phyloP scores from a whole-genome alignment of 2,329 filamentous ascomycete genomes.

The Cytospora mali region DNA sequence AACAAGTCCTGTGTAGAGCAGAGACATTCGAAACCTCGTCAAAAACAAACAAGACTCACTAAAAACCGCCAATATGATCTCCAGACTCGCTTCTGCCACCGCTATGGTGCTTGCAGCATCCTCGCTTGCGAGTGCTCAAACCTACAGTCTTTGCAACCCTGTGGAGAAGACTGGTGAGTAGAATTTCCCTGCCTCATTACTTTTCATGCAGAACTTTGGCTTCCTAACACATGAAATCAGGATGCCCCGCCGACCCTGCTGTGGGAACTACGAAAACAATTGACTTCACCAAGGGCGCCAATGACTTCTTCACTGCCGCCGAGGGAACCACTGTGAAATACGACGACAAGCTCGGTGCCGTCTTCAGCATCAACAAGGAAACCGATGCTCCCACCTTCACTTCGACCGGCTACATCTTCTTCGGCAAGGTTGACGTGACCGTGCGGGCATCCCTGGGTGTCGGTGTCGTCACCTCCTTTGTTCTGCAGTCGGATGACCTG shows the following conservation, averaged over 20 bases:
- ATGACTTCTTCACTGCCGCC: conserved; percentile 53
- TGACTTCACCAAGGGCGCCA: conserved; percentile 77
- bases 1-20: too few relatives aligned
- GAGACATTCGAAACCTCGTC: too few relatives aligned
- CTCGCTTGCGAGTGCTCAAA: conserved; percentile 56
- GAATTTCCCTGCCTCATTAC: conserved; percentile 40
- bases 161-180: conserved; percentile 44
- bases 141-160: conserved; percentile 59
- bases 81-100: conserved; percentile 49
- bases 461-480: conserved; percentile 87
- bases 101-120: conserved; percentile 54
- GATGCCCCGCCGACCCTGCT: conserved; percentile 75
- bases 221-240: conserved; percentile 37
- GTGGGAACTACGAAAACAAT: conserved; percentile 65
- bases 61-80: conserved; percentile 44
- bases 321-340: conserved; percentile 53
- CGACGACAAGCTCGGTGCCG: conserved; percentile 49
- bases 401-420: conserved; percentile 92
- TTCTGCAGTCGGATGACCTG: conserved; percentile 86
- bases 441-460: conserved; percentile 77
- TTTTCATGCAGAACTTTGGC: neutral
- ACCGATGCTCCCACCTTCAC: conserved; percentile 72
- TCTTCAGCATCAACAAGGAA: conserved; percentile 68
- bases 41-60: too few relatives aligned
- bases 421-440: conserved; percentile 80